Evolutionary conservation across 345 rosid species (phyloP), one percentile per base, ranked within the genome.

Genomic region (Luvunga scandens): DNA sequence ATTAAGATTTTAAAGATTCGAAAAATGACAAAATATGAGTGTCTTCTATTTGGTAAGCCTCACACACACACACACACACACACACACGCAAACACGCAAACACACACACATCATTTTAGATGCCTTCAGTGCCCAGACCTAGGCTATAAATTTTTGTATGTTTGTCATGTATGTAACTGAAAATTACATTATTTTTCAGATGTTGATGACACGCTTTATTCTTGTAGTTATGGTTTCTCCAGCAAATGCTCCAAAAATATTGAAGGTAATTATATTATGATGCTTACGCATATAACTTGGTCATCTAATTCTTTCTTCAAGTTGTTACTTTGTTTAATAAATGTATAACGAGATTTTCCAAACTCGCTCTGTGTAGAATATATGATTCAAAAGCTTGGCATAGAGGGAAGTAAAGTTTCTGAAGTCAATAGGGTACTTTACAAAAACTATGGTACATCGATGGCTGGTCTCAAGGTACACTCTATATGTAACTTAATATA

Each of bases 381-480:
- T 60, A 89, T 92, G 95, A 81, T 88, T 73, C 85, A 93, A 61
- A 82, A 83, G 73, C 90, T 95, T 76, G 94, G 97, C 36, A 87
- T 93, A 69, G 95, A 91, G 65, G 83, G 75, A 87, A 85, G 84
- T 59, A 86, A 84, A 78, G 87, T 86, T 57, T 75, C 83, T 53
- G 92, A 87, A 42, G 66, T 90, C 57, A 89, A 95, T 70, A 80
- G 82, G 30, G 83, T 90, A 30, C 88, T 93, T 57, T 95, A 92
- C 84, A 91, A 77, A 61, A 92, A 85, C 69, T 91, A 91, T 81
- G 98, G 98, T 62, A 95, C 98, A 73, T 85, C 98, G 69, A 89
- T 93, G 98, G 98, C 98, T 81, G 98, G 98, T 77, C 92, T 95
- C 31, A 87, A 88, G 95, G 98, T 93, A 87, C 25, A 38, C 0